Evolutionary conservation across 2,329 filamentous ascomycete species (phyloP).

Genomic region (Fusarium longipes): DNA sequence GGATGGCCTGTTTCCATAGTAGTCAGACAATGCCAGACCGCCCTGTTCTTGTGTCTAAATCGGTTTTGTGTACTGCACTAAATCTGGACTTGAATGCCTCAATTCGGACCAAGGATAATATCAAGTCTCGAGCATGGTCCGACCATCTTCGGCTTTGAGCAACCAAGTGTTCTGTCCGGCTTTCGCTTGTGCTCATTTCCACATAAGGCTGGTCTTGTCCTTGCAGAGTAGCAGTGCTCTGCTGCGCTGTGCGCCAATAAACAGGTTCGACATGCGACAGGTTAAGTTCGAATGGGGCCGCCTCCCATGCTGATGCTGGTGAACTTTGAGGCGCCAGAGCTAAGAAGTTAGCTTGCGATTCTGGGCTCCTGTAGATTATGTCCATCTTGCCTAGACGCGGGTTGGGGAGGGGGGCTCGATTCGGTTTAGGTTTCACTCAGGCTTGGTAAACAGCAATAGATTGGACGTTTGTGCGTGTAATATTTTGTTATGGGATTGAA

Average conservation of each 20-base stretch:
- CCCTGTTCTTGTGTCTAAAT: slow-evolving; percentile 32
- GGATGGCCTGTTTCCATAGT: slow-evolving; percentile 19
- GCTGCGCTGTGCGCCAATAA: neutral
- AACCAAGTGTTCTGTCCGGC: slow-evolving; percentile 22
- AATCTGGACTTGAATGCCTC: neutral
- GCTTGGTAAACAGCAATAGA: neutral
- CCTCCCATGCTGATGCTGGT: slow-evolving; percentile 5
- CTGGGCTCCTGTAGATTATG: slow-evolving; percentile 29
- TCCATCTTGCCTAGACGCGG: neutral
- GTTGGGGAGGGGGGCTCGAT: neutral
- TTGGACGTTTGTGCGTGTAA: too few species aligned
- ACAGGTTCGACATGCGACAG: slow-evolving; percentile 8
- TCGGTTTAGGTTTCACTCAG: neutral
- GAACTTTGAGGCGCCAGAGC: slow-evolving; percentile 8
- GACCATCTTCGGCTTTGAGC: slow-evolving; percentile 13
- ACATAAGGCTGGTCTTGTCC: slow-evolving; percentile 22
- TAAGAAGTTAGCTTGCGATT: slow-evolving; percentile 31
- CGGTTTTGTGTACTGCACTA: neutral
- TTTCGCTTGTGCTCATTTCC: slow-evolving; percentile 9
- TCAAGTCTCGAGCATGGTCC: slow-evolving; percentile 4
- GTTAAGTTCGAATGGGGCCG: slow-evolving; percentile 5
- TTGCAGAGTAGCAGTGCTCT: too few species aligned
- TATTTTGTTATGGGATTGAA: neutral
- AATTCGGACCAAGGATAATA: neutral
- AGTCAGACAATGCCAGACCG: slow-evolving; percentile 18